phyloP scores from a whole-genome alignment of 768 basidiomycete genomes.

The Phaffia australis region DNA sequence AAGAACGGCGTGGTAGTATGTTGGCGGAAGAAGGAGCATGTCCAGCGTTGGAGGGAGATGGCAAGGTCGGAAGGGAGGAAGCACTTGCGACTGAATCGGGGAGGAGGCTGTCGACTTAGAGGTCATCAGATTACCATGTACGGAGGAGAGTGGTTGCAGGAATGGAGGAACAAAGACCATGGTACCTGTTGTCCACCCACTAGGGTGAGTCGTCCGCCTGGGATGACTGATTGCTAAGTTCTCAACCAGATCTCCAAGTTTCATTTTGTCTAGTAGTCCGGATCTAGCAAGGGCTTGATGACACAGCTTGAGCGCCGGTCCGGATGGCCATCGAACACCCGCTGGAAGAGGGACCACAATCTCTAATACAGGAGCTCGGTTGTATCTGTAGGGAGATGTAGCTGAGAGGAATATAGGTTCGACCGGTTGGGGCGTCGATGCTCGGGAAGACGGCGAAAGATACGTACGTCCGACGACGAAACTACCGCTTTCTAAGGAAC shows the following conservation, averaged over 20 bases:
- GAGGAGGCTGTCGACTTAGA: neutral
- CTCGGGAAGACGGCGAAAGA: slow-evolving; percentile 8
- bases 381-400: slow-evolving; percentile 4
- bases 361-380: slow-evolving; percentile 17
- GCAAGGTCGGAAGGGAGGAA: slow-evolving; percentile 13
- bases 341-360: slow-evolving; percentile 19
- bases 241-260: slow-evolving; percentile 20
- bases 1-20: slow-evolving; percentile 36
- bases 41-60: slow-evolving; percentile 36
- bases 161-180: slow-evolving; percentile 24
- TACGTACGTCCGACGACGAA: neutral
- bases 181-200: slow-evolving; percentile 13
- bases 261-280: slow-evolving; percentile 19
- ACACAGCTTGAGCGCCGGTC: slow-evolving; percentile 22
- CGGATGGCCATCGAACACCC: slow-evolving; percentile 14
- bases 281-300: slow-evolving; percentile 12
- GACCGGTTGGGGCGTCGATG: neutral
- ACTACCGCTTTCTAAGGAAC: neutral
- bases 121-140: neutral
- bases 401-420: slow-evolving; percentile 18
- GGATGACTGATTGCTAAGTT: slow-evolving; percentile 10
- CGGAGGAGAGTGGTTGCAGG: slow-evolving; percentile 22
- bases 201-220: slow-evolving; percentile 1
- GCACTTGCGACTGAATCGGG: neutral
- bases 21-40: slow-evolving; percentile 35